A percentile compares a stretch with the other conserved stretches of the same genome.
phyloP scores from a whole-genome alignment of 257 asterid species.

The Ajuga chamaepitys region DNA sequence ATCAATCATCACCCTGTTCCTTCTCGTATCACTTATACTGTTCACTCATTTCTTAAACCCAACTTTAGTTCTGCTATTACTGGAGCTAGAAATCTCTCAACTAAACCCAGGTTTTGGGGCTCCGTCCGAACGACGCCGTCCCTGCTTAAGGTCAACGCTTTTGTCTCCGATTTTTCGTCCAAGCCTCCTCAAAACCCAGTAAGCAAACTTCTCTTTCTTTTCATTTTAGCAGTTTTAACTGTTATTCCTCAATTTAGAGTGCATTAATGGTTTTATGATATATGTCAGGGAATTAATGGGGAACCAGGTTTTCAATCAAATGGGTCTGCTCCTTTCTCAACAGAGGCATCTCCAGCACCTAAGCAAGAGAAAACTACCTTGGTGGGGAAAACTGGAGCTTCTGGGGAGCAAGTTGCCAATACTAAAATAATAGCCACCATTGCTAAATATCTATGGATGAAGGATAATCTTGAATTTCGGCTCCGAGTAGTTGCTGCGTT shows the following conservation, averaged over 20 bases:
- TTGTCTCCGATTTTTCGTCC: conserved; percentile 61
- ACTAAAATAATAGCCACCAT: conserved; percentile 59
- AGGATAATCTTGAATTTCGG: conserved; percentile 73
- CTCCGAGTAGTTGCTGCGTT: conserved; percentile 78
- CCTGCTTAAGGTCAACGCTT: conserved; percentile 43
- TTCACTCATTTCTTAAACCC: conserved; percentile 14
- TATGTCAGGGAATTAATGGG: conserved; percentile 15
- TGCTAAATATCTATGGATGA: conserved; percentile 82
- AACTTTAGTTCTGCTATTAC: conserved; percentile 18
- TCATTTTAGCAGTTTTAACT: neutral
- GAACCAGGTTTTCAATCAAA: conserved; percentile 35
- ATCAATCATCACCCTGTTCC: conserved; percentile 22
- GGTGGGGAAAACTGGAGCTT: conserved; percentile 23
- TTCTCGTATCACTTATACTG: conserved; percentile 16
- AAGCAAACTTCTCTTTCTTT: no score
- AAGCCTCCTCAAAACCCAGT: conserved; percentile 46
- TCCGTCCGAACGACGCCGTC: conserved; percentile 34
- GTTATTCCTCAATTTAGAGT: neutral
- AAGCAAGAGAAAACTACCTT: conserved; percentile 28
- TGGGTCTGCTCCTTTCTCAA: conserved; percentile 61
- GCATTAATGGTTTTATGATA: neutral
- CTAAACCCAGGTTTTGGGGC: conserved; percentile 34
- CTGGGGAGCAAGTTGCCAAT: conserved; percentile 43
- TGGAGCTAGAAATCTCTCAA: conserved; percentile 36
- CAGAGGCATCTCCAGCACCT: conserved; percentile 41